phyloP scores from a whole-genome alignment of 129 eudicot genomes.

The Glebionis coronaria region DNA sequence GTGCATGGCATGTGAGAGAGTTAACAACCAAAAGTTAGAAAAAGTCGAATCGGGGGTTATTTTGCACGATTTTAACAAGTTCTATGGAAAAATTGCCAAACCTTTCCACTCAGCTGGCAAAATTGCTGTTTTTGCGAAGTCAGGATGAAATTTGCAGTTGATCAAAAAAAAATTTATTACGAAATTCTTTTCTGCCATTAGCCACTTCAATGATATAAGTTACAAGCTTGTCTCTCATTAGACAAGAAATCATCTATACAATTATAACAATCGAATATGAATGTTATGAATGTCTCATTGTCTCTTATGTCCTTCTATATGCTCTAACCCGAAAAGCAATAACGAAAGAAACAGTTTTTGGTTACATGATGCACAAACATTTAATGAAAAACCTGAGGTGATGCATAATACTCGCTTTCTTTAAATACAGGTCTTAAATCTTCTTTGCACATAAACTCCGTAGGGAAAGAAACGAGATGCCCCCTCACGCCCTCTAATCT shows the following conservation, averaged over 20 bases:
- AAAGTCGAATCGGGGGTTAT: no score
- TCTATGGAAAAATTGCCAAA: no score
- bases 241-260: slow-evolving; percentile 20
- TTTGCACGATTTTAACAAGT: no score
- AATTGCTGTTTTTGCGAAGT: no score
- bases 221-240: no score
- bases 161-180: no score
- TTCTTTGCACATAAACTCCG: slow-evolving; percentile 94
- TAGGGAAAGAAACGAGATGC: slow-evolving; percentile 91
- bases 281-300: slow-evolving; percentile 8
- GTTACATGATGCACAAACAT: not conserved
- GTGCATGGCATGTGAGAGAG: no score
- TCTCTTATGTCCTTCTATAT: slow-evolving; percentile 23
- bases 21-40: no score
- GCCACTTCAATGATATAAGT: no score
- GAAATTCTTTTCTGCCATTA: no score
- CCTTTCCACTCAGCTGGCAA: no score
- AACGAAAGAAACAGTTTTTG: slow-evolving; percentile 3
- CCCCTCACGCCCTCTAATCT: slow-evolving; percentile 79
- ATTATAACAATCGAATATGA: slow-evolving; percentile 4
- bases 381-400: slow-evolving; percentile 96
- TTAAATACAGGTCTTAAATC: slow-evolving; percentile 92
- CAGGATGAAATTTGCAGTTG: no score
- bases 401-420: slow-evolving; percentile 96
- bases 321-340: slow-evolving; percentile 2